Percentiles rank a stretch among this genome's conserved stretches.
Conservation (phyloP, 2,329 filamentous ascomycete genomes). For the Phyllosticta paracitricarpa region DNA sequence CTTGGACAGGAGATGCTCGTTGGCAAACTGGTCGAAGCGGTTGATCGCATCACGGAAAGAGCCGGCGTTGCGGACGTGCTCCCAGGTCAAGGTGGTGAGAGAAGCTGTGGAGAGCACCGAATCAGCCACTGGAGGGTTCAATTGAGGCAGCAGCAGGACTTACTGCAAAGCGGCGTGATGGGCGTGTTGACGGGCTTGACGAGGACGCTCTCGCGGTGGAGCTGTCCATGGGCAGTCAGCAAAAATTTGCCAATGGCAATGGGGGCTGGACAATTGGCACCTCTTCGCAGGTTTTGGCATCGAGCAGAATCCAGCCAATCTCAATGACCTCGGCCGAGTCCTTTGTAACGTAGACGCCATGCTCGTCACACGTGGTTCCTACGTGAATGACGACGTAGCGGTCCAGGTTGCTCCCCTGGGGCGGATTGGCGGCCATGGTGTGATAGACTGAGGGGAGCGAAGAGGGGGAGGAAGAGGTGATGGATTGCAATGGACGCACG, state of each 20-base stretch:
- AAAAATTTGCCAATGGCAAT: slow-evolving; percentile 14
- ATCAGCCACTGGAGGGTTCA: slow-evolving; percentile 7
- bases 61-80: slow-evolving; percentile 94
- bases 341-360: slow-evolving; percentile 98
- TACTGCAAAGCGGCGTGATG: slow-evolving; percentile 97
- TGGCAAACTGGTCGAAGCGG: slow-evolving; percentile 87
- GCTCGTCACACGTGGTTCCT: slow-evolving; percentile 96
- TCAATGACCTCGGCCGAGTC: slow-evolving; percentile 99
- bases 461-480: slow-evolving; percentile 1
- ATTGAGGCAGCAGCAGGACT: slow-evolving; percentile 33
- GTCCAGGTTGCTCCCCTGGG: slow-evolving; percentile 52
- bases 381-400: slow-evolving; percentile 98
- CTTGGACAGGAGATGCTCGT: slow-evolving; percentile 80
- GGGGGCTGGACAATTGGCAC: slow-evolving; percentile 36
- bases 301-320: slow-evolving; percentile 93
- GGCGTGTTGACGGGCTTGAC: slow-evolving; percentile 98
- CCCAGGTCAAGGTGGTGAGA: slow-evolving; percentile 95
- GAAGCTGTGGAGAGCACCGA: slow-evolving; percentile 54
- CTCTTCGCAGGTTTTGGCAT: slow-evolving; percentile 86
- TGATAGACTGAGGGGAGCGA: neutral
- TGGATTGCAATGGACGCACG: slow-evolving; percentile 5
- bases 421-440: slow-evolving; percentile 21
- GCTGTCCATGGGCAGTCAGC: slow-evolving; percentile 44
- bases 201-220: slow-evolving; percentile 89
- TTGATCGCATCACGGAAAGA: slow-evolving; percentile 95